phyloP scores from a whole-genome alignment of 108 stramenopile genomes.

The Skeletonema menzelii region DNA sequence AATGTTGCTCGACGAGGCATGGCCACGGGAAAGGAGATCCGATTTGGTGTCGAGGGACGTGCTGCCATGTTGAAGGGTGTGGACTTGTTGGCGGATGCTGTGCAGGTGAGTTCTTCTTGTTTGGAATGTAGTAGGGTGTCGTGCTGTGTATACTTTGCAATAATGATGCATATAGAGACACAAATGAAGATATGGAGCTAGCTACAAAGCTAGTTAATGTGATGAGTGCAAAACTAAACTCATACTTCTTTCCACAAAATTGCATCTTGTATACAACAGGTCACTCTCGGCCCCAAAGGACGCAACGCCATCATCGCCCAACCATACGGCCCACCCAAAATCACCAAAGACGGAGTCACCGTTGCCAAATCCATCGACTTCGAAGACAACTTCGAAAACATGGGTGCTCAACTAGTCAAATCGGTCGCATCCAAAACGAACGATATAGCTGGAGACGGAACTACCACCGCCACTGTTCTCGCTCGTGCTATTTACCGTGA shows the following conservation, averaged over 20 bases:
- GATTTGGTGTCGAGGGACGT: constrained; percentile 94
- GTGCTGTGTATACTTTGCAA: background rate
- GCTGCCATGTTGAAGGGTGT: constrained; percentile 97
- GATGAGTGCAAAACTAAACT: background rate
- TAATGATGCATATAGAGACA: background rate
- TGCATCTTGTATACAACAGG: constrained; percentile 55
- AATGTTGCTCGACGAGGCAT: constrained; percentile 50
- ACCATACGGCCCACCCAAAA: constrained; percentile 98
- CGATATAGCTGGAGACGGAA: constrained; percentile 99
- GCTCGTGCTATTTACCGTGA: constrained; percentile 98
- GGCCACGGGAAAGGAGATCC: constrained; percentile 85
- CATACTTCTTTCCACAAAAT: background rate
- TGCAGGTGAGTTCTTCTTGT: constrained; percentile 77
- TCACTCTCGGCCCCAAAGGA: constrained; percentile 99
- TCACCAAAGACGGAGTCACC: constrained; percentile 99
- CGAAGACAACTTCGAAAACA: constrained; percentile 98
- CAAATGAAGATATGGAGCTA: background rate
- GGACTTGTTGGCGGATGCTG: constrained; percentile 95
- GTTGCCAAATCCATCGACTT: constrained; percentile 99
- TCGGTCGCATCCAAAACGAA: constrained; percentile 98
- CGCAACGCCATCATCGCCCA: constrained; percentile 99
- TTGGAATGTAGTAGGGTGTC: background rate
- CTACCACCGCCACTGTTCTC: constrained; percentile 99
- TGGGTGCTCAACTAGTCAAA: constrained; percentile 97
- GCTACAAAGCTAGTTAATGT: no score